Evolutionary conservation across 352 stramenopile species (phyloP), one percentile per base, ranked within the genome.

Genomic region (Saprolegnia parasitica): DNA sequence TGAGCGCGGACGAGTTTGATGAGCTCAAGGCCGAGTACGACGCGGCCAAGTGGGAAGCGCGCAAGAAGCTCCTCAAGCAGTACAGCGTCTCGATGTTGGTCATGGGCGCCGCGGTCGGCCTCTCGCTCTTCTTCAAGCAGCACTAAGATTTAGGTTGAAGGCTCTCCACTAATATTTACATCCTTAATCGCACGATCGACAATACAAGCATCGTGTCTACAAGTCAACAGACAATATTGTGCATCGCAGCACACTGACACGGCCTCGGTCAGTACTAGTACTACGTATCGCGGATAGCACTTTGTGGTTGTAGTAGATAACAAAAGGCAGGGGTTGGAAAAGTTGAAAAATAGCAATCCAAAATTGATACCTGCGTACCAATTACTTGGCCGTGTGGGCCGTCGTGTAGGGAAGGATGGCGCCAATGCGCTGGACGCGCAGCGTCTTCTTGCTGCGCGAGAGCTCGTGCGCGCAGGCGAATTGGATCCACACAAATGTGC

Each of bases 401-500:
- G 52, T 60, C 24, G 52, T 61, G 39, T 61, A 70, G 13, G 63
- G 63, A 4, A 70, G 37, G n/a, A 70, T 42, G 21, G 24, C 11
- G n/a, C 20, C 42, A 62, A 70, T 70, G 26, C 47, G 49, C 20
- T 52, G 63, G 16, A 70, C 54, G 6, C n/a, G 15, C 18, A 70
- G 46, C 16, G 29, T 46, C 10, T 55, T 60, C 35, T 70, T 70
- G n/a, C 42, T 62, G 6, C 47, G 26, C n/a, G 55, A 24, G 39
- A 70, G 50, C 49, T 70, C 63, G 54, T 70, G 63, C 1, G 63
- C 63, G 15, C 63, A 70, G 1, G 63, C 63, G 62, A 70, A 70
- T 21, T 70, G 63, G n/a, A 70, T 70, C 63, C 63, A 70, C n/a
- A 61, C 54, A 24, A 58, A 70, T 3, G 63, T 70, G 18, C 63